Conservation (phyloP, 2,329 filamentous ascomycete species). For the Penicillium verrucosum region DNA sequence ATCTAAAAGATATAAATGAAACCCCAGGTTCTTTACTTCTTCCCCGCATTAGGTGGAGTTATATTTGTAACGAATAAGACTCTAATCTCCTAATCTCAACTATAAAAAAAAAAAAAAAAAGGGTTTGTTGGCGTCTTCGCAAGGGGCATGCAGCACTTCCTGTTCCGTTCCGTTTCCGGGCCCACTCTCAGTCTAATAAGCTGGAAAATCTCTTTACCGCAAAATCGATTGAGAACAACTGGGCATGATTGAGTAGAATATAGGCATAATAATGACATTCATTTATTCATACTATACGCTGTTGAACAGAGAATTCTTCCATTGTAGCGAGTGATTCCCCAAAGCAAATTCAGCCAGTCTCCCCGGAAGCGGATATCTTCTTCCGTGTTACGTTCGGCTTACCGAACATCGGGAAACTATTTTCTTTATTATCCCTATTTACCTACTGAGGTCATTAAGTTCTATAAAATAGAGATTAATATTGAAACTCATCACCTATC, state of each 20-base stretch:
- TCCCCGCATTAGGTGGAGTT: conserved; percentile 2
- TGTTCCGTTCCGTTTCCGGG: not conserved
- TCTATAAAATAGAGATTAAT: too few species aligned
- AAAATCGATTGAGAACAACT: not conserved
- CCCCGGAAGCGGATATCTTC: not conserved
- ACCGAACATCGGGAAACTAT: too few species aligned
- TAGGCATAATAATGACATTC: rapidly evolving
- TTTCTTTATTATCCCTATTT: too few species aligned
- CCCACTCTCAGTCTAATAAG: not conserved
- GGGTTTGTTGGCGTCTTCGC: not conserved
- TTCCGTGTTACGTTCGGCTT: not conserved
- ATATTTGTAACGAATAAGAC: not conserved
- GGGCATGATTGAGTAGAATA: not conserved
- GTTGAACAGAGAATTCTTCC: not conserved
- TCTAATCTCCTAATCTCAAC: not conserved
- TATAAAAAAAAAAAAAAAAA: not conserved
- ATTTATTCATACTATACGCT: too few species aligned
- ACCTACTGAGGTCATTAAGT: too few species aligned
- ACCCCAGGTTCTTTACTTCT: not conserved
- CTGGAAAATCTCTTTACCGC: not conserved
- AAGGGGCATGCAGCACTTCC: not conserved
- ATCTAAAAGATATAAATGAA: not conserved
- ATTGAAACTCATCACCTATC: too few species aligned
- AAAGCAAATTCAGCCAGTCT: not conserved
- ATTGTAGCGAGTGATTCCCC: not conserved